Evolutionary conservation across 2,329 filamentous ascomycete genomes (phyloP).

Genomic region (Penicillium crustosum): DNA sequence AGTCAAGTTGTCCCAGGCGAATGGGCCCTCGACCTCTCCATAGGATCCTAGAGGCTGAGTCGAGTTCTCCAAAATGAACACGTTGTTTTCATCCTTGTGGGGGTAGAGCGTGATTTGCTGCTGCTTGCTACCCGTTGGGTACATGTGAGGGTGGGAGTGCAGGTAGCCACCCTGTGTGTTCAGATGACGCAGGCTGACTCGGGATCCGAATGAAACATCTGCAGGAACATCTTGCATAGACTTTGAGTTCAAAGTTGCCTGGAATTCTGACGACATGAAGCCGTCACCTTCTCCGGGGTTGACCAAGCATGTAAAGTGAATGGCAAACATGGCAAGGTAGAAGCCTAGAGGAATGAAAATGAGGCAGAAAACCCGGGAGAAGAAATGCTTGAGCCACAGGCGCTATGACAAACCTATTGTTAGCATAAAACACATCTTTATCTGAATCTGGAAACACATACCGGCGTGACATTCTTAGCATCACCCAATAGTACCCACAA

Average conservation of each 20-base stretch:
- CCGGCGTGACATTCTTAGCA: conserved; percentile 75
- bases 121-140: conserved; percentile 94
- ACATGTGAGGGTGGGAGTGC: conserved; percentile 97
- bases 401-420: conserved; percentile 49
- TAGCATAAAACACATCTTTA: conserved; percentile 19
- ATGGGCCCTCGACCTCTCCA: conserved; percentile 76
- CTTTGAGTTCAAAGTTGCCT: conserved; percentile 94
- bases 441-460: conserved; percentile 40
- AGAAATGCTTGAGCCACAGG: conserved; percentile 89
- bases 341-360: conserved; percentile 85
- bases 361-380: conserved; percentile 85
- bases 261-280: conserved; percentile 99
- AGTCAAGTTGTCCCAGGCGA: conserved; percentile 78
- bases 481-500: conserved; percentile 95
- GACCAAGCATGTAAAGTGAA: conserved; percentile 88
- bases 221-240: conserved; percentile 92
- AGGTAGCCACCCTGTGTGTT: conserved; percentile 98
- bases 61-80: conserved; percentile 93
- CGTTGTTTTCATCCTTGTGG: conserved; percentile 98
- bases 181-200: conserved; percentile 82
- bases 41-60: conserved; percentile 80
- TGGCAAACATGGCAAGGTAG: conserved; percentile 95
- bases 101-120: conserved; percentile 98
- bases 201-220: conserved; percentile 85
- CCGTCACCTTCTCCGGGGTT: conserved; percentile 98